Percentiles rank a stretch among this genome's conserved stretches.
Conservation (phyloP, 176 grass and related monocot genomes). For the Lolium perenne region DNA sequence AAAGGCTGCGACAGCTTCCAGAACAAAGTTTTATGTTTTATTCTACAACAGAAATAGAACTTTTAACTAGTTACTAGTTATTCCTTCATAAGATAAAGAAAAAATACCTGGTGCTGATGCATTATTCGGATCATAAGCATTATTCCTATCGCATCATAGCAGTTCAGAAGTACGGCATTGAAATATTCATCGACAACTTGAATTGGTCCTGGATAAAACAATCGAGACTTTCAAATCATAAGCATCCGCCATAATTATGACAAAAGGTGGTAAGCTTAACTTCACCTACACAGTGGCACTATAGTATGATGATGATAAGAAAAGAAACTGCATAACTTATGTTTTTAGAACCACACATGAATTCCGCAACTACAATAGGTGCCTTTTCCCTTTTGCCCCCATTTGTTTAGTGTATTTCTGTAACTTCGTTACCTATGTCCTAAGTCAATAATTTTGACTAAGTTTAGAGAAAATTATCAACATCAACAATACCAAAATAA, state of each 20-base stretch:
- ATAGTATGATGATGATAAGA: constrained; percentile 33
- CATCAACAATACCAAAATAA: neutral
- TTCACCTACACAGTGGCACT: neutral
- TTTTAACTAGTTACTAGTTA: neutral
- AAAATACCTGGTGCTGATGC: constrained; percentile 91
- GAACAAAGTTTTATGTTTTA: constrained; percentile 17
- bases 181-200: constrained; percentile 99
- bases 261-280: constrained; percentile 1
- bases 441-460: neutral
- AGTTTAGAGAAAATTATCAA: neutral
- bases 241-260: constrained; percentile 12
- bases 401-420: neutral
- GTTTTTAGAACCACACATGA: neutral
- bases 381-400: neutral
- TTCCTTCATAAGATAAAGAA: constrained; percentile 43
- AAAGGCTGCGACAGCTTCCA: constrained; percentile 14
- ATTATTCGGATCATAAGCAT: constrained; percentile 99
- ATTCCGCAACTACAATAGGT: neutral
- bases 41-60: constrained; percentile 26
- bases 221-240: constrained; percentile 10
- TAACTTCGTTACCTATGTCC: constrained; percentile 1
- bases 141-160: constrained; percentile 93
- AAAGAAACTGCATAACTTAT: constrained; percentile 3
- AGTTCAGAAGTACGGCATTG: constrained; percentile 80
- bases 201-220: constrained; percentile 78